phyloP scores from a whole-genome alignment of 164 flowering plant genomes.

The Vitis riparia region DNA sequence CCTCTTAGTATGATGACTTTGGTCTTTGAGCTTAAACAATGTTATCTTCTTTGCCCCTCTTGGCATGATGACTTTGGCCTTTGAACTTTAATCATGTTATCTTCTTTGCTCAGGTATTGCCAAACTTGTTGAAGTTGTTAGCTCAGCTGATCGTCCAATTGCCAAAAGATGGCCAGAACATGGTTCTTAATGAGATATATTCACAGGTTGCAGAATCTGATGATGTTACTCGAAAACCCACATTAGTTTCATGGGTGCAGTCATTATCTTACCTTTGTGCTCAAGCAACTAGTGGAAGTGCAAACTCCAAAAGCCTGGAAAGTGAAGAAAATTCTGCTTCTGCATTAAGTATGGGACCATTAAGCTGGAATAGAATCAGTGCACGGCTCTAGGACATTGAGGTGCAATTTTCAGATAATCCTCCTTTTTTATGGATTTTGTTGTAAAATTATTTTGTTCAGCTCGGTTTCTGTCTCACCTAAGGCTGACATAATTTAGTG shows the following conservation, averaged over 20 bases:
- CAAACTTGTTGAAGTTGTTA: constrained; percentile 74
- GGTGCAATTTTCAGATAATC: constrained; percentile 2
- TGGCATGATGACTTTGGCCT: not conserved
- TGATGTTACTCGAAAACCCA: constrained; percentile 85
- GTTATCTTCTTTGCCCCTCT: too few relatives aligned
- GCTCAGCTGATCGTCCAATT: constrained; percentile 59
- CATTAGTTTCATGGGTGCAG: constrained; percentile 92
- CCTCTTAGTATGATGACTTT: not conserved
- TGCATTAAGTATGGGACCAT: constrained; percentile 13
- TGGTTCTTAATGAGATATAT: constrained; percentile 69
- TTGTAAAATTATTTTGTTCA: too few relatives aligned
- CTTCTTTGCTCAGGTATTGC: constrained; percentile 64
- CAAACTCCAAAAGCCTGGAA: constrained; percentile 12
- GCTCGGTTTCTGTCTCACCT: too few relatives aligned
- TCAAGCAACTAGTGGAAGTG: constrained; percentile 23
- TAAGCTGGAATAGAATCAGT: constrained; percentile 26
- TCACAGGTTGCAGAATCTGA: constrained; percentile 85
- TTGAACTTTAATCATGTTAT: not conserved
- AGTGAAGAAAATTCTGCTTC: constrained; percentile 11
- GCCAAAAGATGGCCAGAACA: constrained; percentile 65
- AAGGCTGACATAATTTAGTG: too few relatives aligned
- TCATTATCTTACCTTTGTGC: constrained; percentile 81
- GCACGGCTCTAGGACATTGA: constrained; percentile 45
- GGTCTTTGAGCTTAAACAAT: too few relatives aligned
- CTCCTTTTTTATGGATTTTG: not conserved